These are phyloP conservation scores for Kluyveromyces dobzhanskii DNA, from an alignment of 805 yeast species.

Conservation along the genomic window DNA sequence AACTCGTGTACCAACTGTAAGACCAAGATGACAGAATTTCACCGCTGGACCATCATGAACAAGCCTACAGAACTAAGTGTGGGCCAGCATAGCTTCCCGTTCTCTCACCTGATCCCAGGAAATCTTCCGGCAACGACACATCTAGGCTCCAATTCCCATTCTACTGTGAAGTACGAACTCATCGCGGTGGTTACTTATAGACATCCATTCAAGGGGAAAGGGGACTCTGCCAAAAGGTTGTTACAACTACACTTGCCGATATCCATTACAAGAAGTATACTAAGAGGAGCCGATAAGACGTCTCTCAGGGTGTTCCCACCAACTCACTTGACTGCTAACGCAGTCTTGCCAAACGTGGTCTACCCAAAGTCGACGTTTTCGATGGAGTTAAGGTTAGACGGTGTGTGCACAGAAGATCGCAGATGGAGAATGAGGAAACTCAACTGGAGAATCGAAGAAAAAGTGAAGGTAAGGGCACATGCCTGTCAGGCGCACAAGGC, in stretches of 20 bases:
- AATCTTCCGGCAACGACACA: conserved; percentile 67
- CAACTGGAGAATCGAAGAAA: conserved; percentile 84
- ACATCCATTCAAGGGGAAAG: conserved; percentile 16
- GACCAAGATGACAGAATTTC: conserved; percentile 49
- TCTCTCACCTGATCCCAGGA: conserved; percentile 84
- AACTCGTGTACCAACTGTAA: conserved; percentile 53
- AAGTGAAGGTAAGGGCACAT: conserved; percentile 48
- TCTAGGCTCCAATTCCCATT: conserved; percentile 43
- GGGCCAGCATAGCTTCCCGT: conserved; percentile 84
- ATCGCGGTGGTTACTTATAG: conserved; percentile 50
- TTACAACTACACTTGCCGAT: conserved; percentile 51
- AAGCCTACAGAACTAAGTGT: conserved; percentile 47
- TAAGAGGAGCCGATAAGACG: conserved; percentile 76
- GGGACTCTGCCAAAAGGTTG: conserved; percentile 23
- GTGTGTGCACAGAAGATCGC: conserved; percentile 45
- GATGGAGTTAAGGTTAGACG: conserved; percentile 73
- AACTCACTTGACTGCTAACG: conserved; percentile 79
- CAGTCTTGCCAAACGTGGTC: conserved; percentile 79
- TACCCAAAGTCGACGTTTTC: conserved; percentile 85
- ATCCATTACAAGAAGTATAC: conserved; percentile 64
- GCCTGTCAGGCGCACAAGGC: conserved; percentile 50
- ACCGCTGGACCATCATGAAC: conserved; percentile 80
- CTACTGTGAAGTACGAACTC: conserved; percentile 63
- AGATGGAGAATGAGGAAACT: conserved; percentile 92
- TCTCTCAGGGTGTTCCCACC: conserved; percentile 93